Conservation (phyloP, 2,329 filamentous ascomycete species). For the Colletotrichum sp. region DNA sequence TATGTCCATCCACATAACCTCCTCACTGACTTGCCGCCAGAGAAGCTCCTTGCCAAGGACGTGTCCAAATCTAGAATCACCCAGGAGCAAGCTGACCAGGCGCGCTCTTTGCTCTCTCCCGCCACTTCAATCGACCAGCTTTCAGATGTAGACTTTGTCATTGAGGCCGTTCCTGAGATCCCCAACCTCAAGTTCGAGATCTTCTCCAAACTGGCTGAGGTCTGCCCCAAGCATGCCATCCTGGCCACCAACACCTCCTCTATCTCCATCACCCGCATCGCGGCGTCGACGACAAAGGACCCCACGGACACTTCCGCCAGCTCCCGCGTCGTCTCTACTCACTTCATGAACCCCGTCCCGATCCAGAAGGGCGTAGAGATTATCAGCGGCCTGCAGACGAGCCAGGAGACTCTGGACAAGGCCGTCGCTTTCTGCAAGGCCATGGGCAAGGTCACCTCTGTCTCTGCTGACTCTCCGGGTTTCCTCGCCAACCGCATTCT, state of each 20-base stretch:
- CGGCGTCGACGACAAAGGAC: slow-evolving; percentile 80
- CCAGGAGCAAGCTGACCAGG: slow-evolving; percentile 77
- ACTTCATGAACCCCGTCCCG: slow-evolving; percentile 99
- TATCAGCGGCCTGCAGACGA: slow-evolving; percentile 92
- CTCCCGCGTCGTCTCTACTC: slow-evolving; percentile 90
- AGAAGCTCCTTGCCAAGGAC: slow-evolving; percentile 93
- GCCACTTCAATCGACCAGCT: slow-evolving; percentile 80
- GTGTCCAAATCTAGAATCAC: slow-evolving; percentile 87
- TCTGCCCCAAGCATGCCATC: slow-evolving; percentile 84
- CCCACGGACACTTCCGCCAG: slow-evolving; percentile 81
- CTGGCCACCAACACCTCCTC: slow-evolving; percentile 98
- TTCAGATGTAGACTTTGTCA: slow-evolving; percentile 89
- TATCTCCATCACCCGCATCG: slow-evolving; percentile 96
- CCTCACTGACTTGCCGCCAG: slow-evolving; percentile 45
- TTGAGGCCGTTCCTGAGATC: slow-evolving; percentile 96
- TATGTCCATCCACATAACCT: not conserved
- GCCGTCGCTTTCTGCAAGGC: slow-evolving; percentile 85
- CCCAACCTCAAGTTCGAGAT: slow-evolving; percentile 86
- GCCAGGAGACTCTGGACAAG: slow-evolving; percentile 77
- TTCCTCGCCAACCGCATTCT: slow-evolving; percentile 96
- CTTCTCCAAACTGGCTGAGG: slow-evolving; percentile 80
- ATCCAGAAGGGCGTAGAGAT: slow-evolving; percentile 98
- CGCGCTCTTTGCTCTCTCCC: slow-evolving; percentile 71
- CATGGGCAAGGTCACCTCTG: slow-evolving; percentile 92
- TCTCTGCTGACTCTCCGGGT: slow-evolving; percentile 87